Evolutionary conservation across 352 stramenopile species (phyloP), one percentile per base, ranked within the genome.

Genomic region (Pythium dissotocum): DNA sequence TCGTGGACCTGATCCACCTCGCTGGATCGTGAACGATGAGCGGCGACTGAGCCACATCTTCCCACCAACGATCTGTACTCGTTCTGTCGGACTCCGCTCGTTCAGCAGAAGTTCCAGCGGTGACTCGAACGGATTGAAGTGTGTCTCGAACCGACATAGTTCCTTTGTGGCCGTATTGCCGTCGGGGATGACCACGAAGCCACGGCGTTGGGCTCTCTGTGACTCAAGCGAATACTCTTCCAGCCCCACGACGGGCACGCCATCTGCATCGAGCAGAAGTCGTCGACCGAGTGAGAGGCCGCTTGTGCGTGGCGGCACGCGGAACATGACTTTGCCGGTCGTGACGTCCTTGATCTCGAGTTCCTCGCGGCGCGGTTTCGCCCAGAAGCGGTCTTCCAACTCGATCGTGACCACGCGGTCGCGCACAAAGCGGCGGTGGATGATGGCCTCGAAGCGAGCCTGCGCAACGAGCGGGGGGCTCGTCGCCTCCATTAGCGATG

Each of bases 1-100:
- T 18, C 38, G 38, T 18, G 12, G 9, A 9, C 38, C 38, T 6
- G 9, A 6, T 14, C 38, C 38, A 44, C 38, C 42, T 28, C 58
- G 44, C 16, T 65, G 44, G 58, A 65, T 58, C 58, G 44, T 35
- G 58, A 65, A n/a, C 16, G 7, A 30, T 2, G 58, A 32, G 30
- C 32, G n/a, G 13, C 58, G 58, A 24, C 30, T 48, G 58, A 58
- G 58, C 58, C 58, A 65, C 58, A 58, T 46, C 12, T 48, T 46
- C 13, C 35, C 18, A 10, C 58, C 58, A 2, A 48, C 5, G 30
- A 65, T 46, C 14, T 49, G 42, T 16, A 65, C 58, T 7, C 48
- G 46, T 24, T 44, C 46, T 28, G 30, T 7, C 44, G 44, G 28
- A 30, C 28, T 32, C 9, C 49, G 30, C 44, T 56, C 28, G 46